Percentiles rank a stretch among this genome's conserved stretches.
Conservation (phyloP, 1,139 yeast species). For the Geotrichum aggregatum region DNA sequence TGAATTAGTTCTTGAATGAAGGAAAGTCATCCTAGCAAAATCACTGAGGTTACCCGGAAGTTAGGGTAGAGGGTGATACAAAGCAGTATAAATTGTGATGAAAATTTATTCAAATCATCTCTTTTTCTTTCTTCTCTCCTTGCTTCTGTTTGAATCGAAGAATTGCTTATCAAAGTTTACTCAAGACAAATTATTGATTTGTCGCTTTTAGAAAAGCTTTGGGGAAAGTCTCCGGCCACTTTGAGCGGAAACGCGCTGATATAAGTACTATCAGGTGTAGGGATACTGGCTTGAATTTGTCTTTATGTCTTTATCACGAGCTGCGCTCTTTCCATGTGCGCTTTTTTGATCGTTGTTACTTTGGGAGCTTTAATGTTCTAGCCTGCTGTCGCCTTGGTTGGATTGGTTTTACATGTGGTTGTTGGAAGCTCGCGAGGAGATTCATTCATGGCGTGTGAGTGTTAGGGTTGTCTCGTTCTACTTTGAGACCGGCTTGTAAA, state of each 20-base stretch:
- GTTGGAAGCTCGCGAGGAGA: slow-evolving; percentile 1
- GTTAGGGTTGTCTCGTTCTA: slow-evolving; percentile 8
- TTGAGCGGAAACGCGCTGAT: slow-evolving; percentile 20
- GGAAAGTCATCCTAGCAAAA: too few species aligned
- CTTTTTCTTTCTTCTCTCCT: background rate
- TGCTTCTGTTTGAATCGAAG: slow-evolving; percentile 17
- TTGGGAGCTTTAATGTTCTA: too few species aligned
- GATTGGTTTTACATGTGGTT: slow-evolving; percentile 2
- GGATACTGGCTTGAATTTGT: background rate
- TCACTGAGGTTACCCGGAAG: slow-evolving; percentile 18
- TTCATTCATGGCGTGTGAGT: slow-evolving; percentile 1
- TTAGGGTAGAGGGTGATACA: slow-evolving; percentile 12
- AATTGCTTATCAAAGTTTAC: slow-evolving; percentile 23
- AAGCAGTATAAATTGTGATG: background rate
- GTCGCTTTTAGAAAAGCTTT: slow-evolving; percentile 13
- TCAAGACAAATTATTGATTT: slow-evolving; percentile 14
- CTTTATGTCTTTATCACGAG: background rate
- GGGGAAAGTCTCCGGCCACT: slow-evolving; percentile 24
- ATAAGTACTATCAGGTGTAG: slow-evolving; percentile 15
- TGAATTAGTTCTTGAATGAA: background rate
- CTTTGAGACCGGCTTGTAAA: slow-evolving; percentile 11
- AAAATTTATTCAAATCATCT: background rate
- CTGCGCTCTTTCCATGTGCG: too few species aligned
- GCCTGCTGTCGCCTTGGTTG: too few species aligned
- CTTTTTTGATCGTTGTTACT: background rate